These are phyloP conservation scores for Coemansia biformis DNA, from an alignment of 192 early-diverging fungal genomes.

Conservation along the genomic window DNA sequence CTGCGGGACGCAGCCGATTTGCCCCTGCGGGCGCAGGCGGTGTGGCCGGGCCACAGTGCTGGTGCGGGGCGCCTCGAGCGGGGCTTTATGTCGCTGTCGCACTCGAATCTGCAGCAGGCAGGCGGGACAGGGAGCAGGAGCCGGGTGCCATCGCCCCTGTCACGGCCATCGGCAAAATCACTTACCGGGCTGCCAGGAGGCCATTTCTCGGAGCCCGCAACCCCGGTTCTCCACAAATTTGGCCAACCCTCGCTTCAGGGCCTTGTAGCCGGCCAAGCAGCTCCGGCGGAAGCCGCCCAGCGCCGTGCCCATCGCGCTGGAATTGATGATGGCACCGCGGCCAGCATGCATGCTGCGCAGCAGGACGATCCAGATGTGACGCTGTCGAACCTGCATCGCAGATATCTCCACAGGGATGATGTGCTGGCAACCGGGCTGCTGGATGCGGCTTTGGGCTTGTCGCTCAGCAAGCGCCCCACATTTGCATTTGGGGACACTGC, in stretches of 20 bases:
- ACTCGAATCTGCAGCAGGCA: slow-evolving; percentile 41
- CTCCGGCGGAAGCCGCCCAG: slow-evolving; percentile 1
- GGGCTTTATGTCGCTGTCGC: slow-evolving; percentile 29
- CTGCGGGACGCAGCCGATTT: not conserved
- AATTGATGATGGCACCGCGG: too few species aligned
- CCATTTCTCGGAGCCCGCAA: slow-evolving; percentile 28
- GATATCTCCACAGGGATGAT: too few species aligned
- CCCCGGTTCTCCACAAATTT: slow-evolving; percentile 10
- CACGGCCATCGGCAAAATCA: slow-evolving; percentile 15
- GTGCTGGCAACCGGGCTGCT: not conserved
- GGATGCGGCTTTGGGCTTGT: not conserved
- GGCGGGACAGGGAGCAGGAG: not conserved
- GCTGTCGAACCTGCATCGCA: too few species aligned
- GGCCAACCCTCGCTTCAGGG: slow-evolving; percentile 3
- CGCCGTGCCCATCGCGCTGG: not conserved
- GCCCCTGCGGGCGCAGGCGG: not conserved
- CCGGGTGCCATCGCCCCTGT: slow-evolving; percentile 16
- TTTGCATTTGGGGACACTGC: slow-evolving; percentile 1
- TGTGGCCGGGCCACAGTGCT: not conserved
- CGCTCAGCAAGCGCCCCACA: slow-evolving; percentile 1
- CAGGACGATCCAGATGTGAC: too few species aligned
- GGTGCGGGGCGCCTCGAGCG: slow-evolving; percentile 13
- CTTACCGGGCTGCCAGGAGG: slow-evolving; percentile 9
- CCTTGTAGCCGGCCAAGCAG: not conserved
- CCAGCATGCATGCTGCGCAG: too few species aligned